Base-by-base conservation (phyloP, 768 basidiomycete species). In the Phanerodontia chrysosporium region DNA sequence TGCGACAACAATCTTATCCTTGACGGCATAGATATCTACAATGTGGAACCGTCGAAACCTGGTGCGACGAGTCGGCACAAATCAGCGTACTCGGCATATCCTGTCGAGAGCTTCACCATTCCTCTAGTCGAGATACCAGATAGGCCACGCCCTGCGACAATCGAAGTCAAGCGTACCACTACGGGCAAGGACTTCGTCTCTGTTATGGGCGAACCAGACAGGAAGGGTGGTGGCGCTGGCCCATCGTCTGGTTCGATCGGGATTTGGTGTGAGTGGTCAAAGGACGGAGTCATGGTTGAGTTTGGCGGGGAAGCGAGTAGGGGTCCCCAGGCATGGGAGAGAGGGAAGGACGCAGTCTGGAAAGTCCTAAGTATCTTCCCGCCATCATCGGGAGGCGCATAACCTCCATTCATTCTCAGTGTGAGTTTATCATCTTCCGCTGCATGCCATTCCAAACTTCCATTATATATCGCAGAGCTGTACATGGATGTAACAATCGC, bases 221-320 rank as follows among this genome's bases (percentile, higher is more conserved):
- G 91, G 61, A 98, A 97, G 70, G 95, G 95, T 7, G 94, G 95
- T 22, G 95, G 95, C 1, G 76, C 84, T 9, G 92, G 92, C 0
- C 91, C 92, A 13, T 88, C 87, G 22, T 83, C 85, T 1, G 90
- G 90, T 39, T 92, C 89, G 30, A 90, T 96, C 64, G 87, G 87
- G 28, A 92, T 96, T 64, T 97, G 93, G 92, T 90, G 93, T 63
- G 93, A 97, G 72, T 97, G 94, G 95, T 79, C 84, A 27, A 80
- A 76, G 64, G 81, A 87, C 60, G 92, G 91, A 1, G 69, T 94
- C 35, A 91, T 94, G 90, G 81, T 92, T 13, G 92, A 94, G 66
- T 91, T 92, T 69, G 90, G 89, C 0, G 91, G 90, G 1, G 81
- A 83, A 49, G 84, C 90, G 60, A 85, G 88, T 13, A 81, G 80